phyloP scores from a whole-genome alignment of 768 basidiomycete genomes.

The Suillus discolor region DNA sequence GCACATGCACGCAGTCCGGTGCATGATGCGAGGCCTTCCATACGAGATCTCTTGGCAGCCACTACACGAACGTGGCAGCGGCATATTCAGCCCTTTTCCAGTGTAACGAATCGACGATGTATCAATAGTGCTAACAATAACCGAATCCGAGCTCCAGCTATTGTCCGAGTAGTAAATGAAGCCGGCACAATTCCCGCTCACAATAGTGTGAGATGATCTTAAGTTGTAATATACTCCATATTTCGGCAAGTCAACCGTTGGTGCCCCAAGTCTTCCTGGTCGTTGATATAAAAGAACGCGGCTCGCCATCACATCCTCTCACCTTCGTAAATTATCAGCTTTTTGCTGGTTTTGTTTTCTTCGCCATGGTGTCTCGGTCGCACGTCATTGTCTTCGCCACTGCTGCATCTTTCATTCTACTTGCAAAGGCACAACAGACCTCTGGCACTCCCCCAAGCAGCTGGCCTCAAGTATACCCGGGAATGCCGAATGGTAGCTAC shows the following conservation, averaged over 20 bases:
- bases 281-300: constrained; percentile 6
- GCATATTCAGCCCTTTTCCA: background rate
- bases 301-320: background rate
- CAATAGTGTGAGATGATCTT: constrained; percentile 17
- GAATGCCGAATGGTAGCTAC: constrained; percentile 47
- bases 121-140: background rate
- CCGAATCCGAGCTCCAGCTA: background rate
- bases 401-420: constrained; percentile 8
- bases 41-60: background rate
- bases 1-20: background rate
- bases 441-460: constrained; percentile 28
- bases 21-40: background rate
- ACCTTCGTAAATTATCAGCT: constrained; percentile 14
- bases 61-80: background rate
- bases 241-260: background rate
- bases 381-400: constrained; percentile 13
- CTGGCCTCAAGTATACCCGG: constrained; percentile 46
- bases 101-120: background rate
- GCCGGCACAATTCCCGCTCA: background rate
- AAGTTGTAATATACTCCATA: background rate
- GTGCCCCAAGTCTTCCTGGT: background rate
- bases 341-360: constrained; percentile 11
- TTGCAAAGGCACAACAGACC: constrained; percentile 24
- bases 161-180: constrained; percentile 5
- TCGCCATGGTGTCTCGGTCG: constrained; percentile 24